Conservation (phyloP, 208 protist species). For the Lotmaria passim region DNA sequence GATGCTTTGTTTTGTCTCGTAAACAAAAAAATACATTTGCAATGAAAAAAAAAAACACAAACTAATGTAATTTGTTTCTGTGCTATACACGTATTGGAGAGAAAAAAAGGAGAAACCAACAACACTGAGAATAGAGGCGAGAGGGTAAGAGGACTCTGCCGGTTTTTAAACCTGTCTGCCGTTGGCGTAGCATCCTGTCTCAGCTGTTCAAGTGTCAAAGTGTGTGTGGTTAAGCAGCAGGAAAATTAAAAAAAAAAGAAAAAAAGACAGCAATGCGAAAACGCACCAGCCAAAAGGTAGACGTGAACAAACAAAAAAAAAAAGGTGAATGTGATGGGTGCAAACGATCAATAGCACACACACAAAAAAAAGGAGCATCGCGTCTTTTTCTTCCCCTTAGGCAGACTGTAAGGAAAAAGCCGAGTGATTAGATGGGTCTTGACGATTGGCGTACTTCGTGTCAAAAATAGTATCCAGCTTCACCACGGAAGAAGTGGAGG, state of each 20-base stretch:
- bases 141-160: neutral
- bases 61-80: neutral
- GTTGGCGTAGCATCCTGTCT: too few species aligned
- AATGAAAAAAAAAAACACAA: neutral
- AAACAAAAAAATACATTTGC: neutral
- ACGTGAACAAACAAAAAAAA: constrained; percentile 30
- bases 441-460: constrained; percentile 22
- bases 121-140: neutral
- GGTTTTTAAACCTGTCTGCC: too few species aligned
- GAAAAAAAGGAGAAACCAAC: neutral
- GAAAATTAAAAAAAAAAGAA: neutral
- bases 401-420: constrained; percentile 49
- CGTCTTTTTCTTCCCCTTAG: too few species aligned
- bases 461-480: constrained; percentile 73
- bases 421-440: constrained; percentile 30
- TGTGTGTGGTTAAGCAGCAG: too few species aligned
- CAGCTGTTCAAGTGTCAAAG: too few species aligned
- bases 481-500: constrained; percentile 47
- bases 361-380: too few species aligned
- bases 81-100: neutral
- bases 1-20: too few species aligned
- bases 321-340: neutral
- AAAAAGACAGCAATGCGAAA: neutral
- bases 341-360: too few species aligned
- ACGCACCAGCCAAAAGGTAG: too few species aligned